phyloP scores from a whole-genome alignment of 139 green algal species.

The Diplosphaera chodatii region DNA sequence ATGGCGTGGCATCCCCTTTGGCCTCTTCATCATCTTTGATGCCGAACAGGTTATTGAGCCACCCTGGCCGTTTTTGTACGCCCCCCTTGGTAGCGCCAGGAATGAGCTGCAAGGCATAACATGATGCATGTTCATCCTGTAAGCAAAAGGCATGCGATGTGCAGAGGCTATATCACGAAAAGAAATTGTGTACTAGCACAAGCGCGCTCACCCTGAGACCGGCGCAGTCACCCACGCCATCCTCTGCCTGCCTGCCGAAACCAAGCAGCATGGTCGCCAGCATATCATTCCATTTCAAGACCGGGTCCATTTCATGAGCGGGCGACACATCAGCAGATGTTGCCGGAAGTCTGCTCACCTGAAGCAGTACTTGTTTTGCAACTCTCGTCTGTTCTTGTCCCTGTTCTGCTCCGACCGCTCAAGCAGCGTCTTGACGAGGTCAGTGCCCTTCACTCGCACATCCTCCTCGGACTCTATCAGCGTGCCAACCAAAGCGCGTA shows the following conservation, averaged over 20 bases:
- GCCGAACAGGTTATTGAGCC: slow-evolving; percentile 50
- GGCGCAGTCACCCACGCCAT: slow-evolving; percentile 70
- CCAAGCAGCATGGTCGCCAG: too few relatives aligned
- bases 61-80: slow-evolving; percentile 52
- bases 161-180: too few relatives aligned
- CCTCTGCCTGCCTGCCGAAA: slow-evolving; percentile 58
- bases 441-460: slow-evolving; percentile 4
- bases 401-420: slow-evolving; percentile 11
- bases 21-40: slow-evolving; percentile 8
- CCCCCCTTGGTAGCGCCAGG: slow-evolving; percentile 51
- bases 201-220: slow-evolving; percentile 33
- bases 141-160: too few relatives aligned
- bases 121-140: too few relatives aligned
- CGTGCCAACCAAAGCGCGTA: not conserved
- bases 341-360: slow-evolving; percentile 69
- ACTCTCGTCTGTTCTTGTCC: slow-evolving; percentile 36
- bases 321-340: too few relatives aligned
- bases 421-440: slow-evolving; percentile 14
- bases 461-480: not conserved
- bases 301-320: too few relatives aligned
- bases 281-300: too few relatives aligned
- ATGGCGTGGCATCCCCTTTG: too few relatives aligned
- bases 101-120: too few relatives aligned
- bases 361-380: slow-evolving; percentile 61
- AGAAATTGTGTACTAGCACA: too few relatives aligned